A percentile compares a stretch with the other conserved stretches of the same genome.
Evolutionary conservation across 2,329 filamentous ascomycete species (phyloP).

Genomic region (Aspergillus brunneoviolaceus): DNA sequence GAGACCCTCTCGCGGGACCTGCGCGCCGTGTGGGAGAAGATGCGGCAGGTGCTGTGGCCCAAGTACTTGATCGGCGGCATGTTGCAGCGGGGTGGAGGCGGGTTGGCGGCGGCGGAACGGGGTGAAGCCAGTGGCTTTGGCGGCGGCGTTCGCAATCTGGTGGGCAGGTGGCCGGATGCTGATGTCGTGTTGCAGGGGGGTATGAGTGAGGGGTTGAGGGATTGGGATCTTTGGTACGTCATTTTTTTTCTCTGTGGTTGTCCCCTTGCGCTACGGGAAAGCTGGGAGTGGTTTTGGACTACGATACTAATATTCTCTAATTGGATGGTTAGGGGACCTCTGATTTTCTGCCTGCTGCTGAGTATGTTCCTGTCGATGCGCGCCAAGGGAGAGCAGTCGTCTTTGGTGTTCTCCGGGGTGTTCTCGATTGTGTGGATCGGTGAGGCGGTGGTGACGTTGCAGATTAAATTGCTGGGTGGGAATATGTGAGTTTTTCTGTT

Average conservation of each 20-base stretch:
- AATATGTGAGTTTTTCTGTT: conserved; percentile 67
- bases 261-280: background rate
- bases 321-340: conserved; percentile 65
- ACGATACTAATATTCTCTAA: background rate
- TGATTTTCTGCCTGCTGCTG: conserved; percentile 88
- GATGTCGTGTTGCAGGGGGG: conserved; percentile 64
- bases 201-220: conserved; percentile 86
- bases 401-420: conserved; percentile 89
- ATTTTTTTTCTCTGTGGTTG: background rate
- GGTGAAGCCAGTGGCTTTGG: conserved; percentile 52
- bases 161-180: conserved; percentile 67
- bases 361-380: conserved; percentile 84
- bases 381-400: conserved; percentile 75
- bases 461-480: conserved; percentile 93
- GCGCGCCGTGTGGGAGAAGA: conserved; percentile 93
- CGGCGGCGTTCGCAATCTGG: conserved; percentile 53
- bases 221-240: conserved; percentile 88
- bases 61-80: conserved; percentile 81
- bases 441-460: conserved; percentile 92
- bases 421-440: conserved; percentile 97
- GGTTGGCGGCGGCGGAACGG: conserved; percentile 55
- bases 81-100: conserved; percentile 57
- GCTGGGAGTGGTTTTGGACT: background rate
- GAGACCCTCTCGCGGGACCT: conserved; percentile 92
- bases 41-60: conserved; percentile 94